A percentile compares a stretch with the other conserved stretches of the same genome.
Conservation (phyloP, 352 stramenopile species). For the Phytophthora rubi region DNA sequence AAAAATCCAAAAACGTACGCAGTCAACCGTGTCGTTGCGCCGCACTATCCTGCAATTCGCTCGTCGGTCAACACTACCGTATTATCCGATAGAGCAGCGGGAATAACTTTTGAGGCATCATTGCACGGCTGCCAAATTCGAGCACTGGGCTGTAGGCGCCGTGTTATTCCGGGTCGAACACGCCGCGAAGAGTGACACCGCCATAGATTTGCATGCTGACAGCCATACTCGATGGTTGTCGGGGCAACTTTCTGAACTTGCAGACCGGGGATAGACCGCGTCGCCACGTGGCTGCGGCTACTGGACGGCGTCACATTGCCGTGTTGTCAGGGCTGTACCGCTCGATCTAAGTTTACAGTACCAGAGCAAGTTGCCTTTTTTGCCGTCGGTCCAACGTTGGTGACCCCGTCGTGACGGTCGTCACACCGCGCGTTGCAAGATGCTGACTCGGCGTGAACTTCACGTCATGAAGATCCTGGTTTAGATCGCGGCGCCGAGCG, state of each 20-base stretch:
- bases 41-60: background rate
- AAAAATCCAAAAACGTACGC: background rate
- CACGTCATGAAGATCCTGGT: slow-evolving; percentile 7
- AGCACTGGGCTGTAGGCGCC: no score
- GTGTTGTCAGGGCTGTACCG: slow-evolving; percentile 1
- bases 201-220: slow-evolving; percentile 3
- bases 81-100: no score
- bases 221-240: slow-evolving; percentile 12
- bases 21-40: background rate
- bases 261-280: background rate
- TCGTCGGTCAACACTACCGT: no score
- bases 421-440: slow-evolving; percentile 13
- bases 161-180: background rate
- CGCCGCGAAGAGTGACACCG: slow-evolving; percentile 3
- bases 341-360: no score
- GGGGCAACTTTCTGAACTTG: no score
- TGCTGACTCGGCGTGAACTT: slow-evolving; percentile 9
- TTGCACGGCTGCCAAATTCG: background rate
- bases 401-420: slow-evolving; percentile 16
- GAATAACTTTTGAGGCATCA: no score
- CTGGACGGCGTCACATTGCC: slow-evolving; percentile 1
- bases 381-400: slow-evolving; percentile 14
- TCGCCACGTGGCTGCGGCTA: slow-evolving; percentile 4
- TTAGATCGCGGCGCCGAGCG: background rate
- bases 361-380: slow-evolving; percentile 3